These are phyloP conservation scores for Eutrema heterophyllum DNA, from an alignment of 345 rosid genomes.

Conservation along the genomic window DNA sequence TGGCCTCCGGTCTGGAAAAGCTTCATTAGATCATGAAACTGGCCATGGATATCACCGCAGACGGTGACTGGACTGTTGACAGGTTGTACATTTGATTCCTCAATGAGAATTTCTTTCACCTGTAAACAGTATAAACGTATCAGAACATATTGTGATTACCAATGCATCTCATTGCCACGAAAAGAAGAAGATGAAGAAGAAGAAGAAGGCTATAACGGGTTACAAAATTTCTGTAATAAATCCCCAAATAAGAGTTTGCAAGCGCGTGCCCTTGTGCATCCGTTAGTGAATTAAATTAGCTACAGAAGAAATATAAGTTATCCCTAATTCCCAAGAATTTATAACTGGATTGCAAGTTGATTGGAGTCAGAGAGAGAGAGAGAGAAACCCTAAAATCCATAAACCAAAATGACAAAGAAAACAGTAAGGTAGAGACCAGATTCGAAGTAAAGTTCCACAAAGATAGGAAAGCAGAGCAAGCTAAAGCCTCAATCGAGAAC, in stretches of 20 bases:
- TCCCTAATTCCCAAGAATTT: not conserved
- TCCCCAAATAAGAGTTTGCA: not conserved
- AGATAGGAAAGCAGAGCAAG: not conserved
- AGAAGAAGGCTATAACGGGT: not conserved
- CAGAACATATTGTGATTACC: not conserved
- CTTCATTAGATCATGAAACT: constrained; percentile 98
- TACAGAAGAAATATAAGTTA: constrained; percentile 1
- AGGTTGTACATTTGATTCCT: constrained; percentile 99
- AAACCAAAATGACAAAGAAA: not conserved
- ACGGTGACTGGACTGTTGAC: constrained; percentile 99
- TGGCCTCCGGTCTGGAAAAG: constrained; percentile 99
- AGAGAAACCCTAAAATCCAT: constrained; percentile 11
- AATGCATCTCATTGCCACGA: not conserved
- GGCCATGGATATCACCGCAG: constrained; percentile 99
- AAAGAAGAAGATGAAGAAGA: not conserved
- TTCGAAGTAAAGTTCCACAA: constrained; percentile 12
- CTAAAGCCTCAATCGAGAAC: not conserved
- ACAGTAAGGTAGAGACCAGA: not conserved
- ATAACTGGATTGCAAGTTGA: not conserved
- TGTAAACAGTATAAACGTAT: constrained; percentile 23
- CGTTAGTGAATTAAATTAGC: not conserved
- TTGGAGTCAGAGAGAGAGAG: not conserved
- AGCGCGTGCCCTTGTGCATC: not conserved
- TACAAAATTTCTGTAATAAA: not conserved
- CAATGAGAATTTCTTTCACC: constrained; percentile 96